A percentile compares a stretch with the other conserved stretches of the same genome.
phyloP scores from a whole-genome alignment of 305 asterid species.

The Solanum chacoense region DNA sequence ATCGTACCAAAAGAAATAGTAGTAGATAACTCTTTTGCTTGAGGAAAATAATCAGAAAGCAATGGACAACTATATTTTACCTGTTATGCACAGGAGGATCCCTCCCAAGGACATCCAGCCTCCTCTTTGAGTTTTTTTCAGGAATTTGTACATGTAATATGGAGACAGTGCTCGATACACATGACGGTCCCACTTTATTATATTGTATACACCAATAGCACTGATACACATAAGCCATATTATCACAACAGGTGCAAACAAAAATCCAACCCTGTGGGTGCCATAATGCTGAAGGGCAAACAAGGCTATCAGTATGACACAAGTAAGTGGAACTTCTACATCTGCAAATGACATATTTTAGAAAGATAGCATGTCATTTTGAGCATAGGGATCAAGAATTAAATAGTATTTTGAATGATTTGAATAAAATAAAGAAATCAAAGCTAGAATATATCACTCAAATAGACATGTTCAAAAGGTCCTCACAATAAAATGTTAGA shows the following conservation, averaged over 20 bases:
- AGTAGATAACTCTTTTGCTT: not conserved
- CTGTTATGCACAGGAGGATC: slow-evolving; percentile 60
- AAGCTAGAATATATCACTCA: not conserved
- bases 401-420: not conserved
- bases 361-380: slow-evolving; percentile 8
- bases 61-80: slow-evolving; percentile 10
- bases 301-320: slow-evolving; percentile 52
- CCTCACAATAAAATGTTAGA: not conserved
- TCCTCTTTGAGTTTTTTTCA: slow-evolving; percentile 44
- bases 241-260: slow-evolving; percentile 68
- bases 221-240: slow-evolving; percentile 66
- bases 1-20: not conserved
- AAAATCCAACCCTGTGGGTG: slow-evolving; percentile 64
- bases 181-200: slow-evolving; percentile 48
- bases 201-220: slow-evolving; percentile 49
- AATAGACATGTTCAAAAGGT: not conserved
- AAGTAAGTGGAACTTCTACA: slow-evolving; percentile 56
- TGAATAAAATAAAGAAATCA: not conserved
- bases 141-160: slow-evolving; percentile 51
- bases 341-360: slow-evolving; percentile 37
- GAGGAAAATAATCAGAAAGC: not conserved
- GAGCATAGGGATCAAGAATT: not conserved
- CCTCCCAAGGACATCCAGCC: slow-evolving; percentile 83
- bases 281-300: slow-evolving; percentile 77
- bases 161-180: slow-evolving; percentile 60